Base-by-base conservation (phyloP, 257 asterid species). In the Thymus mandschuricus region DNA sequence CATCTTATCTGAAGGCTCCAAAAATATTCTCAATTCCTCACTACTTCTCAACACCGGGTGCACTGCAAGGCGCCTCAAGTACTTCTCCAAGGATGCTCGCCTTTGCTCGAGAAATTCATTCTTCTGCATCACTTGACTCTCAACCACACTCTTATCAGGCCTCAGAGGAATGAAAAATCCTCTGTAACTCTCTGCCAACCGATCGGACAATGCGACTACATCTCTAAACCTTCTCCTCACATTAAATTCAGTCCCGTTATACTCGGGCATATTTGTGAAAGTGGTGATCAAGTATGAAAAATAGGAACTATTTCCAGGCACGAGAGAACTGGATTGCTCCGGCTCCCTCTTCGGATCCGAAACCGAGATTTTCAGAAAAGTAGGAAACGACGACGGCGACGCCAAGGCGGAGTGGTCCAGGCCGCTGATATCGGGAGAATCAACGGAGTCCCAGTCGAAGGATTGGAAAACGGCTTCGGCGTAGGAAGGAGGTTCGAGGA, bases 401-500 rank as follows among this genome's bases (percentile, higher is more conserved):
- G 83, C 76, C 63, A 79, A 68, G 3, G 87, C 64, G 21, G 92
- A 83, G 71, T 74, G 86, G 72, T 89, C 93, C 54, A 75, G 87
- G 59, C 81, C 82, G 73, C 78, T 73, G 79, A 74, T 68, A 62
- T 80, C 86, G 1, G 85, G 46, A 12, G 86, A 68, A 34, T 82
- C 82, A 1, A 75, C 44, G 12, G 86, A 78, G 33, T 83, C 91
- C 45, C 78, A 73, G 72, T 94, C 98, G 68, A 89, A 94, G 54
- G 99, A 94, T 77, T 85, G 77, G 81, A 95, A 95, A 62, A 89
- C 88, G 12, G 97, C 99, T 60, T 94, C 99, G 4, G 97, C 97
- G 40, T 94, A 94, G n/a, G 99, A 94, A n/a, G 99, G 99, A 55
- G 99, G 99, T 62, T 94, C 99, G 64, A 94, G 91, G 75, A 94